A percentile compares a stretch with the other conserved stretches of the same genome.
Conservation (phyloP, 2,329 filamentous ascomycete species). For the Chaetomium olivaceum region DNA sequence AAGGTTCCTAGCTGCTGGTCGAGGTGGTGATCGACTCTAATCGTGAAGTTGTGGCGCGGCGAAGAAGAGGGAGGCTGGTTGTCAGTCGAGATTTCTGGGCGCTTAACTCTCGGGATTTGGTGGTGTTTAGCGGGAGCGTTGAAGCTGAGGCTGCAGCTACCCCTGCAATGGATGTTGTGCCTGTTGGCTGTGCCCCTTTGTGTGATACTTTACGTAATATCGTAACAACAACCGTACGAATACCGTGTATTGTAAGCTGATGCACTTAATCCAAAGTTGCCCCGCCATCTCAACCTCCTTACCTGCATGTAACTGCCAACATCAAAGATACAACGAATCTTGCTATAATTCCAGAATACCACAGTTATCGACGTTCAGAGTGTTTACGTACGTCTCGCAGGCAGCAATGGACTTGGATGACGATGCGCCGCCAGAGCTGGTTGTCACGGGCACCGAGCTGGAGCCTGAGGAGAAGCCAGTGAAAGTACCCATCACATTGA, state of each 20-base stretch:
- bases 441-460: constrained; percentile 47
- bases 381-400: background rate
- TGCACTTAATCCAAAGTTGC: background rate
- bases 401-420: constrained; percentile 63
- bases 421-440: constrained; percentile 66
- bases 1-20: too few species aligned
- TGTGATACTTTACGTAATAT: constrained; percentile 16
- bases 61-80: background rate
- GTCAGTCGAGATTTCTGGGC: constrained; percentile 1
- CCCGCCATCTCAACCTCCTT: constrained; percentile 11
- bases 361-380: background rate
- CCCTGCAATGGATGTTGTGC: background rate
- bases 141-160: constrained; percentile 5
- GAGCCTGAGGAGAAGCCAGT: constrained; percentile 53
- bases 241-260: background rate
- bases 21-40: too few species aligned
- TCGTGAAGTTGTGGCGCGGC: background rate
- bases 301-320: constrained; percentile 16
- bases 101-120: background rate
- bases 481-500: constrained; percentile 82
- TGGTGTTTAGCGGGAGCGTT: background rate
- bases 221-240: background rate
- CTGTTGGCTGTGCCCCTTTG: background rate
- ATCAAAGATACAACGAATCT: background rate
- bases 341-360: background rate